Base-by-base conservation (phyloP, 192 early-diverging fungal genomes). In the Coemansia sp. region DNA sequence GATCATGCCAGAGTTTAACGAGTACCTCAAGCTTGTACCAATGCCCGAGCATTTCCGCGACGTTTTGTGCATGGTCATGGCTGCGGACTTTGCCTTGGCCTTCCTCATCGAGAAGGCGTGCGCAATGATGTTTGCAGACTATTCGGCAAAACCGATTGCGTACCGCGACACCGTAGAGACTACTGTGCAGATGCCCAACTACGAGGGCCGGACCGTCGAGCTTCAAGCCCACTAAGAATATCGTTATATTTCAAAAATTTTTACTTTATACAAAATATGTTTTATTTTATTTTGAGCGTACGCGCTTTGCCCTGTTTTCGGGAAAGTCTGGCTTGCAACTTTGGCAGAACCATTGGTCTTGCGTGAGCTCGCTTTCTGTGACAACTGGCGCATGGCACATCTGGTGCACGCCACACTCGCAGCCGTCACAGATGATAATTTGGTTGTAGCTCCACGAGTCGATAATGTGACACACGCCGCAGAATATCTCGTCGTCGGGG, bases 11-110 rank as follows among this genome's bases (percentile, higher is more conserved):
- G 93, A 91, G 63, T 82, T 98, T 51, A 99, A 99, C 85, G 90
- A 91, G 66, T 88, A 88, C 70, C 89, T 99, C 73, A 91, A 96
- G 80, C 86, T 98, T 46, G 97, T 98, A 18, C 89, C 89, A 3
- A 94, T 97, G 88, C 96, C 95, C 43, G 91, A 63, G 46, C 65
- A 86, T 86, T 99, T 97, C 88, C 92, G 93, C 79, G 80, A 89
- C 71, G 88, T 90, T 60, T 72, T 99, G 65, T 87, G 94, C 47
- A 77, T 87, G 13, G 89, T 91, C 60, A 97, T 99, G 95, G 86
- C 92, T 4, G 86, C 93, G 57, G 96, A 99, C 73, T 99, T 96
- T 84, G 89, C 88, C 67, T 76, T 89, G 5, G 90, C 97, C 1
- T 97, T 88, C 85, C 33, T 79, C 0, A 85, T 97, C 61, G 97